phyloP scores from a whole-genome alignment of 169 alveolate genomes.

The Theileria equi region DNA sequence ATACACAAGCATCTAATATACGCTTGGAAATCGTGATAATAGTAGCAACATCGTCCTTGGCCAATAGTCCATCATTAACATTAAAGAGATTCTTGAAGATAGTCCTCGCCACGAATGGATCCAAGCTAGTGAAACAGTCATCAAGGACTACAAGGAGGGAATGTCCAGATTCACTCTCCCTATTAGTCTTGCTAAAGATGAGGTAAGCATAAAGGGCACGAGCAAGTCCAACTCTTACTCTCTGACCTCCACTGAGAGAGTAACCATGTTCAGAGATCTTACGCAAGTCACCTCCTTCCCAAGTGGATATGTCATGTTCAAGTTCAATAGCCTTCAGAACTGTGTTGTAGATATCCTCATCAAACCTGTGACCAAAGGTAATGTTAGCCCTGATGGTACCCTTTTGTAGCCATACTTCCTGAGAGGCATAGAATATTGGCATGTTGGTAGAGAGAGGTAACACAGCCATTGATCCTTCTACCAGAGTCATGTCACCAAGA shows the following conservation, averaged over 20 bases:
- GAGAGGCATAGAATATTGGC: conserved; percentile 64
- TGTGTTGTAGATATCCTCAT: conserved; percentile 23
- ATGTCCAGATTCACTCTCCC: conserved; percentile 5
- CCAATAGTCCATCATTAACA: conserved; percentile 20
- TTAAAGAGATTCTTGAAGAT: conserved; percentile 68
- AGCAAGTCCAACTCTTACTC: conserved; percentile 89
- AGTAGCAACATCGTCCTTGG: conserved; percentile 43
- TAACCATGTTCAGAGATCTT: conserved; percentile 46
- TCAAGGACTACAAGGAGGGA: conserved; percentile 66
- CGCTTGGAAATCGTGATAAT: conserved; percentile 13
- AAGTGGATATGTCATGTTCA: conserved; percentile 30
- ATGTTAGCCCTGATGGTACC: conserved; percentile 54
- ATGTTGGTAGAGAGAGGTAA: conserved; percentile 42
- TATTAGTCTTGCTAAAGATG: conserved; percentile 53
- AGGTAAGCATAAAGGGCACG: conserved; percentile 84
- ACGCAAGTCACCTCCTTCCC: conserved; percentile 59
- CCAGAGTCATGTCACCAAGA: conserved; percentile 62
- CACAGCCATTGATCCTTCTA: conserved; percentile 61
- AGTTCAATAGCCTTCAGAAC: conserved; percentile 42
- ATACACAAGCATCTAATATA: neutral
- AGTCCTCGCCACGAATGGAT: conserved; percentile 59
- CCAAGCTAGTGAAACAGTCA: conserved; percentile 66
- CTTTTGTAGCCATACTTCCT: conserved; percentile 49
- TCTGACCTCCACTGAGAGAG: conserved; percentile 88
- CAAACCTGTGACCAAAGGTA: conserved; percentile 31